Evolutionary conservation across 352 stramenopile species (phyloP).

Genomic region (Phytophthora cryptogea): DNA sequence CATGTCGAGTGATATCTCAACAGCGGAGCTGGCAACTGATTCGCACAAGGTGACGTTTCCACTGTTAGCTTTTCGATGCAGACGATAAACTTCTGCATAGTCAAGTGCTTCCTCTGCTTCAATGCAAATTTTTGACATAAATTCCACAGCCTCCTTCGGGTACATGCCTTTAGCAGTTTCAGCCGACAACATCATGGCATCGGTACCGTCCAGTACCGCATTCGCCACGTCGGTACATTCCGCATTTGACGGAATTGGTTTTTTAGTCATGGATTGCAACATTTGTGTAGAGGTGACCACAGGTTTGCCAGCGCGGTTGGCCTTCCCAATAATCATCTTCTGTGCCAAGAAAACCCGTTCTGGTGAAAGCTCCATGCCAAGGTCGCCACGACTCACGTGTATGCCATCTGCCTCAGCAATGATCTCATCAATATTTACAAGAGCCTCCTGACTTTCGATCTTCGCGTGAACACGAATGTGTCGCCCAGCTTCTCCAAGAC

Average conservation of each 20-base stretch:
- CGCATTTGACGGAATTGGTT: slow-evolving; percentile 96
- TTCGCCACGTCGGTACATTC: slow-evolving; percentile 99
- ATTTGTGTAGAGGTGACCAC: slow-evolving; percentile 99
- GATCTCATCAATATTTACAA: slow-evolving; percentile 98
- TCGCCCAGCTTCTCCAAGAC: slow-evolving; percentile 81
- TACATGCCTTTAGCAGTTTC: slow-evolving; percentile 99
- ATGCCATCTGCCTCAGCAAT: slow-evolving; percentile 97
- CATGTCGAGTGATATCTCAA: slow-evolving; percentile 98
- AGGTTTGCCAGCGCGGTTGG: slow-evolving; percentile 97
- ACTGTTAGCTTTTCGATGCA: slow-evolving; percentile 47
- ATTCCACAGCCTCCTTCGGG: slow-evolving; percentile 94
- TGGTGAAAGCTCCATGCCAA: slow-evolving; percentile 98
- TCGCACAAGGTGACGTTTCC: slow-evolving; percentile 84
- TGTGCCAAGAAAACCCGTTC: slow-evolving; percentile 99
- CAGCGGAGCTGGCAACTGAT: slow-evolving; percentile 96
- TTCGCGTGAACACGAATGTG: slow-evolving; percentile 98
- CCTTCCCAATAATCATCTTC: slow-evolving; percentile 99
- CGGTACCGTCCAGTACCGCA: slow-evolving; percentile 98
- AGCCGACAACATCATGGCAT: slow-evolving; percentile 99
- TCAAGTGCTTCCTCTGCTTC: slow-evolving; percentile 90
- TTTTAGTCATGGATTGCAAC: slow-evolving; percentile 99
- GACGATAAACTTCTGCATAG: slow-evolving; percentile 73
- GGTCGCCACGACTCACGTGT: slow-evolving; percentile 98
- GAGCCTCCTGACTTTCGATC: slow-evolving; percentile 98
- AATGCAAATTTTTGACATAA: slow-evolving; percentile 93